Conservation (phyloP, 2,329 filamentous ascomycete species). For the Diaporthe batatas region DNA sequence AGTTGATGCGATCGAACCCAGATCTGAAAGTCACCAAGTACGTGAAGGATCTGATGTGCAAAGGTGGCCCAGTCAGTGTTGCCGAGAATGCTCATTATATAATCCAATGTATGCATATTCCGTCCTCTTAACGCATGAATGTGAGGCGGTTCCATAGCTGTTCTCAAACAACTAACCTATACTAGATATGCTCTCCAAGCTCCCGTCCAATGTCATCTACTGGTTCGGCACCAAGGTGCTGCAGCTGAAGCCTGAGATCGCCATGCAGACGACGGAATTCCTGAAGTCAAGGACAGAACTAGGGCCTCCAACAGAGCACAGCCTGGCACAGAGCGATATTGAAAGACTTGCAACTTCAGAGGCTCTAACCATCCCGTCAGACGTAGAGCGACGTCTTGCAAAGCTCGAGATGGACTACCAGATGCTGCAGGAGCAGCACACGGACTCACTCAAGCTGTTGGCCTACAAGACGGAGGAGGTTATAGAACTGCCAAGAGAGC, state of each 20-base stretch:
- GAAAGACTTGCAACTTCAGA: not conserved
- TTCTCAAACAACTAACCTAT: not conserved
- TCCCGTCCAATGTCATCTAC: constrained; percentile 37
- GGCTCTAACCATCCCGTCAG: not conserved
- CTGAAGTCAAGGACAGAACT: constrained; percentile 37
- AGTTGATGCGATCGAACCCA: constrained; percentile 33
- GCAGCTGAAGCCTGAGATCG: constrained; percentile 32
- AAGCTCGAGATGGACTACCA: constrained; percentile 38
- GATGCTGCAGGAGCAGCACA: constrained; percentile 36
- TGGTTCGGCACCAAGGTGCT: constrained; percentile 41
- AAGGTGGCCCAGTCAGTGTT: constrained; percentile 30
- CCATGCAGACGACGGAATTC: constrained; percentile 39
- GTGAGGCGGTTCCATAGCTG: not conserved
- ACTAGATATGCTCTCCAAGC: constrained; percentile 33
- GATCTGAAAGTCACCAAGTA: constrained; percentile 31
- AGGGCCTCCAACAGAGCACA: not conserved
- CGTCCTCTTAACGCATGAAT: not conserved
- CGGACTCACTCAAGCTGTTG: constrained; percentile 28
- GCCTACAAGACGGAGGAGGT: not conserved
- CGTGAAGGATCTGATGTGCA: constrained; percentile 8
- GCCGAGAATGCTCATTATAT: constrained; percentile 40
- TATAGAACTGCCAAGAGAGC: constrained; percentile 1
- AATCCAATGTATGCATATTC: constrained; percentile 17
- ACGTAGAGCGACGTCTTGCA: constrained; percentile 40
- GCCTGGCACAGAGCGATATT: no score